Conservation (phyloP, 306 rosid genomes). For the Dryas alaskensis region DNA sequence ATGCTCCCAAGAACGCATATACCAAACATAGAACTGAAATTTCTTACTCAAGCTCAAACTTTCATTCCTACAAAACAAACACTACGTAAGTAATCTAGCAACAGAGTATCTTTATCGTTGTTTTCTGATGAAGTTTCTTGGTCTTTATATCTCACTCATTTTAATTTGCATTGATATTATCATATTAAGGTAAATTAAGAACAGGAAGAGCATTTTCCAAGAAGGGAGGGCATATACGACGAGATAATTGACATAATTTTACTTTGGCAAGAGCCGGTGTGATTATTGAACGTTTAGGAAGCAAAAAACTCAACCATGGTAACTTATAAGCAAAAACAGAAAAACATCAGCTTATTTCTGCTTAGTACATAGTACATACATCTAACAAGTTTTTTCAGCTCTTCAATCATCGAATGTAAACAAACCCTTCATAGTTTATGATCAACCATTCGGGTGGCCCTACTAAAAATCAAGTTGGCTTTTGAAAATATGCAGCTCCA, state of each 20-base stretch:
- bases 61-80: too few species aligned
- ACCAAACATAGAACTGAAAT: too few species aligned
- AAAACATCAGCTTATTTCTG: constrained; percentile 1
- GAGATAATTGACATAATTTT: background rate
- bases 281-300: too few species aligned
- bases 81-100: too few species aligned
- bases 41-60: too few species aligned
- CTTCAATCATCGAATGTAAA: constrained; percentile 29
- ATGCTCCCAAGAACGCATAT: too few species aligned
- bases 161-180: too few species aligned
- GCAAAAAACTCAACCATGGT: too few species aligned
- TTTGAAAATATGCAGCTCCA: constrained; percentile 28
- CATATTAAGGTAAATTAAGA: too few species aligned
- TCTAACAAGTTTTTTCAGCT: constrained; percentile 12
- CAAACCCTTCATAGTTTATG: constrained; percentile 22
- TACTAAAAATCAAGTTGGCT: constrained; percentile 22
- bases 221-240: background rate
- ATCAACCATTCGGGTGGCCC: constrained; percentile 14
- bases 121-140: too few species aligned
- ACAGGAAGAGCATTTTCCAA: background rate
- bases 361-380: background rate
- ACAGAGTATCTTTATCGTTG: too few species aligned
- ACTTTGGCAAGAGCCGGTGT: background rate
- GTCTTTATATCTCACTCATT: too few species aligned
- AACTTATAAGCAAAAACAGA: background rate